Conservation (phyloP, 2,329 filamentous ascomycete genomes). For the Macroventuria anomochaeta region DNA sequence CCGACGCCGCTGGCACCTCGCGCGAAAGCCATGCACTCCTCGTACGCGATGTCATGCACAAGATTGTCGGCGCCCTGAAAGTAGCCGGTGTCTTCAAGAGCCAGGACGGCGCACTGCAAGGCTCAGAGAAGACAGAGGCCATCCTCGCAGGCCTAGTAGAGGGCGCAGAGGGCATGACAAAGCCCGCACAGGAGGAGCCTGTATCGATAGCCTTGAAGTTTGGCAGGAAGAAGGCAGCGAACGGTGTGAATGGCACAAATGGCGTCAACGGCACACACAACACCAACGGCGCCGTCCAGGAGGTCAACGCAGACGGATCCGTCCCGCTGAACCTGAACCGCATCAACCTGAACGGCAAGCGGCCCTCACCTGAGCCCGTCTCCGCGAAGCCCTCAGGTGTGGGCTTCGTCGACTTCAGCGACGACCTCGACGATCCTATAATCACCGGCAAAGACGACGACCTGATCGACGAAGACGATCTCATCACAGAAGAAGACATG, state of each 20-base stretch:
- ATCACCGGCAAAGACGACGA: conserved; percentile 74
- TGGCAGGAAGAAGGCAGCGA: conserved; percentile 65
- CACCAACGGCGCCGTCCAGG: conserved; percentile 28
- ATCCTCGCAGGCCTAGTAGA: conserved; percentile 81
- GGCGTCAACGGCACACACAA: conserved; percentile 27
- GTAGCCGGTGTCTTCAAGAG: conserved; percentile 70
- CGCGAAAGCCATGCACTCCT: conserved; percentile 70
- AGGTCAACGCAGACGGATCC: conserved; percentile 45
- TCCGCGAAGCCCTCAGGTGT: conserved; percentile 42
- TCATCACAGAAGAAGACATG: conserved; percentile 86
- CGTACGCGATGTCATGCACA: conserved; percentile 69
- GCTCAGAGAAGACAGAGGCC: conserved; percentile 72
- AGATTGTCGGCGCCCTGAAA: conserved; percentile 74
- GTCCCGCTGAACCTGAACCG: conserved; percentile 40
- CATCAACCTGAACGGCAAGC: conserved; percentile 51
- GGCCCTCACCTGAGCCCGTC: conserved; percentile 47
- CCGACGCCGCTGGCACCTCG: conserved; percentile 71
- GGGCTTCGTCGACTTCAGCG: conserved; percentile 66
- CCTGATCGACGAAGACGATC: conserved; percentile 86
- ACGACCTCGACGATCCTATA: conserved; percentile 64
- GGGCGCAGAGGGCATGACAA: conserved; percentile 70
- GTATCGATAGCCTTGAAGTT: conserved; percentile 69
- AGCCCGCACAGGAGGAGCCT: conserved; percentile 68
- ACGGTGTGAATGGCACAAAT: conserved; percentile 27
- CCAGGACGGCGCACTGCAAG: conserved; percentile 68